Evolutionary conservation across 2,329 filamentous ascomycete species (phyloP).

Genomic region (Penicillium brevicompactum): DNA sequence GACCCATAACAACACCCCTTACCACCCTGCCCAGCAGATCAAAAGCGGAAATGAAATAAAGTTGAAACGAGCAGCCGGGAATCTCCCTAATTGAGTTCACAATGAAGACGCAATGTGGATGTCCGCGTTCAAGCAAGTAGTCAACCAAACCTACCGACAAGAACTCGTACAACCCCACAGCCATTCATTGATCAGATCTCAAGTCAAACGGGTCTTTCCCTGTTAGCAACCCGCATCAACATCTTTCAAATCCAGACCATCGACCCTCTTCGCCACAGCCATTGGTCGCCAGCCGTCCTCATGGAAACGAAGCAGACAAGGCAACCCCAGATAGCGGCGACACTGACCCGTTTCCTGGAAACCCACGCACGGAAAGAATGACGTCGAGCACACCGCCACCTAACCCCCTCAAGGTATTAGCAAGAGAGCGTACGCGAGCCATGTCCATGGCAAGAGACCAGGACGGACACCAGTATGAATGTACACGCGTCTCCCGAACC

Average conservation of each 20-base stretch:
- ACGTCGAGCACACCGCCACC: slow-evolving; percentile 22
- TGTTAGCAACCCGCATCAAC: background rate
- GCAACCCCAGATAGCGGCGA: slow-evolving; percentile 44
- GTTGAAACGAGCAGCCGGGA: background rate
- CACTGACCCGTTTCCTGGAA: slow-evolving; percentile 2
- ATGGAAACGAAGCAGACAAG: slow-evolving; percentile 43
- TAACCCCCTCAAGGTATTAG: background rate
- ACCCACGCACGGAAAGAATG: background rate
- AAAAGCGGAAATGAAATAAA: background rate
- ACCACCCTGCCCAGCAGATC: slow-evolving; percentile 4
- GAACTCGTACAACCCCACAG: background rate
- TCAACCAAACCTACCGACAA: slow-evolving; percentile 1
- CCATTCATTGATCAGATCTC: background rate
- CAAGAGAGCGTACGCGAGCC: background rate
- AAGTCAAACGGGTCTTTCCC: background rate
- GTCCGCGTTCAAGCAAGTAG: background rate
- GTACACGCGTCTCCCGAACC: slow-evolving; percentile 25
- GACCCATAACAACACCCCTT: background rate
- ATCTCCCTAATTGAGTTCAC: background rate
- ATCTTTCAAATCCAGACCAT: slow-evolving; percentile 5
- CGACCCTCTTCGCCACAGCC: slow-evolving; percentile 39
- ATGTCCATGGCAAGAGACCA: background rate
- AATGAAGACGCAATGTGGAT: background rate
- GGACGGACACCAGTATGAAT: slow-evolving; percentile 8
- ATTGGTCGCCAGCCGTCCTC: slow-evolving; percentile 47